These are phyloP conservation scores for Mediolabrus comicus DNA, from an alignment of 108 stramenopile species.

Conservation along the genomic window DNA sequence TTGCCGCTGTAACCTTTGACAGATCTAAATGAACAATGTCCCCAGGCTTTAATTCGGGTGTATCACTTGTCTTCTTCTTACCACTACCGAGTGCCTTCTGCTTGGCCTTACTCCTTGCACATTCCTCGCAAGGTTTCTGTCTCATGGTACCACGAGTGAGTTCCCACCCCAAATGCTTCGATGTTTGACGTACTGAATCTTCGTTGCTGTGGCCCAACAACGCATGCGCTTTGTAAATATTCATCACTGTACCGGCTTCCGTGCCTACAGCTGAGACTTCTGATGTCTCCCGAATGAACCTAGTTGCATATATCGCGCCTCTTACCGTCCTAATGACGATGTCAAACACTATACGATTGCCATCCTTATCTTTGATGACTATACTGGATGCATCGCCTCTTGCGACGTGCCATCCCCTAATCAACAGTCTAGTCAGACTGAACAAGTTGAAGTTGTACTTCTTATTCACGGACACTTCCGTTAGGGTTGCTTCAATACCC, in stretches of 20 bases:
- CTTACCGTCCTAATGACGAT: conserved; percentile 8
- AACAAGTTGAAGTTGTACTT: conserved; percentile 18
- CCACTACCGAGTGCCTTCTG: conserved; percentile 18
- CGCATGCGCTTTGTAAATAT: conserved; percentile 16
- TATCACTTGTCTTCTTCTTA: not conserved
- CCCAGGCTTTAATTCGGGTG: not conserved
- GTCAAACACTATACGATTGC: conserved; percentile 11
- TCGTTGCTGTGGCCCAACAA: conserved; percentile 31
- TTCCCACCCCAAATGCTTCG: conserved; percentile 17
- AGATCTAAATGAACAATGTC: conserved; percentile 17
- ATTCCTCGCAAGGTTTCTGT: conserved; percentile 30
- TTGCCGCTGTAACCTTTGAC: not conserved
- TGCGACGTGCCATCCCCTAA: conserved; percentile 15
- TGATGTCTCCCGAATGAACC: not conserved
- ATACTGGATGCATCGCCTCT: not conserved
- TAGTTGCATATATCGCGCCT: conserved; percentile 6
- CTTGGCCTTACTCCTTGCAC: conserved; percentile 23
- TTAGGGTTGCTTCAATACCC: not conserved
- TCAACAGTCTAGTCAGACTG: not conserved
- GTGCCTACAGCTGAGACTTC: not conserved
- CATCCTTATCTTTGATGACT: conserved; percentile 2
- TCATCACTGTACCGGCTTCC: not conserved
- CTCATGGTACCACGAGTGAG: conserved; percentile 3
- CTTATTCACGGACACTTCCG: not conserved
- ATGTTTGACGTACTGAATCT: not conserved